Evolutionary conservation across 371 early-diverging fungal genomes (phyloP), one percentile per base, ranked within the genome.

Genomic region (Mucor circinelloides): DNA sequence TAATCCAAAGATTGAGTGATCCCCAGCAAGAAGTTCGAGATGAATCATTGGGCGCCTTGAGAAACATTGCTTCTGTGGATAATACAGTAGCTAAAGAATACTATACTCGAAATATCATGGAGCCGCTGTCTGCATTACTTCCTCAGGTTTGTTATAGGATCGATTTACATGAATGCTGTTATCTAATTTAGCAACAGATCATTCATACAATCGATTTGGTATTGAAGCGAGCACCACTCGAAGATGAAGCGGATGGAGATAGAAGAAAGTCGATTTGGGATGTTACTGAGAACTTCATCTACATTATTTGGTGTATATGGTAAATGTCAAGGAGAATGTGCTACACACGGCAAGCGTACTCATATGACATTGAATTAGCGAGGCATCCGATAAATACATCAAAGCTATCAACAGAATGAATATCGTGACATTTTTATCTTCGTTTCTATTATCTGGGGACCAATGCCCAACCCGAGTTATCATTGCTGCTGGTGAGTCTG

Each of bases 21-120:
- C 63, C 80, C 32, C 82, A 87, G 8, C 82, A 85, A 25, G 94
- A 92, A 60, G 94, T 94, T 3, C 78, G 90, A 5, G 87, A 91
- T 44, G 95, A 95, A 72, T 83, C 87, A n/a, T 64, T 91, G 1
- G 96, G 97, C 23, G 90, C 94, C 1, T 75, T 94, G 54, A 78
- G 92, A 60, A 92, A 90, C 61, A 71, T 91, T 34, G 84, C 84
- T 3, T 83, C 86, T 1, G 87, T 85, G 0, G 89, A 86, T 25
- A 87, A 85, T 17, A 76, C 85, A 7, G 85, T 90, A 27, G 85
- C 90, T 27, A 82, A 72, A 25, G 94, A 94, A 58, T 85, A 93
- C 68, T 85, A 83, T 67, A 83, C 81, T 56, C 86, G 86, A 34
- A 86, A 91, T 72, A 86, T 91, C 30, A 79, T 87, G 56, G 85